Percentiles rank a stretch among this genome's conserved stretches.
Conservation (phyloP, 2,329 filamentous ascomycete species). For the Colletotrichum tropicale region DNA sequence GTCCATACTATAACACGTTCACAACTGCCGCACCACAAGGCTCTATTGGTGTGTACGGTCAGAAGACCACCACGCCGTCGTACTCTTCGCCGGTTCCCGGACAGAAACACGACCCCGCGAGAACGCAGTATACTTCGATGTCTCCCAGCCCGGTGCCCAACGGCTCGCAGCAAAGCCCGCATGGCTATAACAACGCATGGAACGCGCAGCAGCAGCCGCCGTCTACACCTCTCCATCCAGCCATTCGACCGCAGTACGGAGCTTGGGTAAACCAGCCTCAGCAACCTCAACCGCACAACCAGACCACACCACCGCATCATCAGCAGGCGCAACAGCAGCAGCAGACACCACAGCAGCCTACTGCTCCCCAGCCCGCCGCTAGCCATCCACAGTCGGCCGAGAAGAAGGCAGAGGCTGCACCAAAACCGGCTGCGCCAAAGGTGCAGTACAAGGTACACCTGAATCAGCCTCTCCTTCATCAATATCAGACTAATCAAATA, state of each 20-base stretch:
- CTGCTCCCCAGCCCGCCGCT: neutral
- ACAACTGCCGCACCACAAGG: slow-evolving; percentile 3
- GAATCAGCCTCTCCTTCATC: neutral
- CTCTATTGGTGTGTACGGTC: slow-evolving; percentile 18
- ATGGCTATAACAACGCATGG: slow-evolving; percentile 11
- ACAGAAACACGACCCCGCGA: neutral
- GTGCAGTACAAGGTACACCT: slow-evolving; percentile 28
- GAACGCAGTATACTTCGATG: slow-evolving; percentile 13
- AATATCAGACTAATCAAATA: slow-evolving; percentile 25
- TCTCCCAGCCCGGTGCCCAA: slow-evolving; percentile 4
- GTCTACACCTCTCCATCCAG: slow-evolving; percentile 36
- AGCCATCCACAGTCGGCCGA: neutral
- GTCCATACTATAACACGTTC: slow-evolving; percentile 11
- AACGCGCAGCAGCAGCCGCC: slow-evolving; percentile 17
- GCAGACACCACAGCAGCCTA: neutral
- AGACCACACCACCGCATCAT: slow-evolving; percentile 21
- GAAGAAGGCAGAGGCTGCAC: neutral
- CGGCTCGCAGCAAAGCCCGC: slow-evolving; percentile 5
- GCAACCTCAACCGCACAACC: neutral
- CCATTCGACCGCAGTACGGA: slow-evolving; percentile 37
- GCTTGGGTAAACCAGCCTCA: slow-evolving; percentile 13
- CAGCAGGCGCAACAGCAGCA: neutral
- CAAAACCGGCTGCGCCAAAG: slow-evolving; percentile 16
- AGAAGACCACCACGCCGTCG: slow-evolving; percentile 17
- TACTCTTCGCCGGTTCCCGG: slow-evolving; percentile 11